These are phyloP conservation scores for Hypoxylon fuscum DNA, from an alignment of 495 filamentous ascomycete species.

Conservation along the genomic window DNA sequence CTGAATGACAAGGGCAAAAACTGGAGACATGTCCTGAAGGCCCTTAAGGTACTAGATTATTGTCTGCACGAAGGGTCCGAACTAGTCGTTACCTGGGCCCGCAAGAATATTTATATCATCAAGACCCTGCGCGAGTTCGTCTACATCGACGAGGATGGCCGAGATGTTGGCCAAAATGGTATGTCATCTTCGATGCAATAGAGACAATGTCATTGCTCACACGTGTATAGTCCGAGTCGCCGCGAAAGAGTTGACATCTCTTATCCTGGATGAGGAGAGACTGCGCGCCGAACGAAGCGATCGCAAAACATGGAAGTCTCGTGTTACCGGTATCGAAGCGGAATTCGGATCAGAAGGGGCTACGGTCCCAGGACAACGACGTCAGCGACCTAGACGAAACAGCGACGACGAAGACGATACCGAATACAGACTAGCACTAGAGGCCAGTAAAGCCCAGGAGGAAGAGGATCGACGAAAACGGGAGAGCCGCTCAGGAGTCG, in stretches of 20 bases:
- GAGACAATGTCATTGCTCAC: constrained; percentile 24
- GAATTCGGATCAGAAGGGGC: constrained; percentile 67
- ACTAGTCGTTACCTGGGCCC: constrained; percentile 95
- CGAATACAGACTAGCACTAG: constrained; percentile 91
- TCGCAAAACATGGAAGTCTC: constrained; percentile 94
- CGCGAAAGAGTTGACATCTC: constrained; percentile 93
- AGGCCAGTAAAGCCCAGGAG: constrained; percentile 95
- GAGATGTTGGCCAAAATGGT: constrained; percentile 97
- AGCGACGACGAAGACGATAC: constrained; percentile 84
- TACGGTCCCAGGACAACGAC: constrained; percentile 48
- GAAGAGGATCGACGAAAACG: constrained; percentile 86
- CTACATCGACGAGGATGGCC: constrained; percentile 92
- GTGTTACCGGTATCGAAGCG: constrained; percentile 85
- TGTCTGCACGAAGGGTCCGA: constrained; percentile 98
- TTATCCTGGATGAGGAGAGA: constrained; percentile 94
- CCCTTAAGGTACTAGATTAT: constrained; percentile 97
- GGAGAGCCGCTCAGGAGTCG: constrained; percentile 72
- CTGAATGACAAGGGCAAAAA: constrained; percentile 99
- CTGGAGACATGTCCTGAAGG: constrained; percentile 98
- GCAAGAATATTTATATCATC: constrained; percentile 98
- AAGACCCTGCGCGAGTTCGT: constrained; percentile 97
- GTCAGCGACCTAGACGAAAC: constrained; percentile 52
- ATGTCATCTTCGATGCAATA: background rate
- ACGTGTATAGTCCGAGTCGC: constrained; percentile 81
- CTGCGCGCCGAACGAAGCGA: constrained; percentile 90